Evolutionary conservation across 140 eudicot species (phyloP), one percentile per base, ranked within the genome.

Genomic region (Bidens hawaiensis): DNA sequence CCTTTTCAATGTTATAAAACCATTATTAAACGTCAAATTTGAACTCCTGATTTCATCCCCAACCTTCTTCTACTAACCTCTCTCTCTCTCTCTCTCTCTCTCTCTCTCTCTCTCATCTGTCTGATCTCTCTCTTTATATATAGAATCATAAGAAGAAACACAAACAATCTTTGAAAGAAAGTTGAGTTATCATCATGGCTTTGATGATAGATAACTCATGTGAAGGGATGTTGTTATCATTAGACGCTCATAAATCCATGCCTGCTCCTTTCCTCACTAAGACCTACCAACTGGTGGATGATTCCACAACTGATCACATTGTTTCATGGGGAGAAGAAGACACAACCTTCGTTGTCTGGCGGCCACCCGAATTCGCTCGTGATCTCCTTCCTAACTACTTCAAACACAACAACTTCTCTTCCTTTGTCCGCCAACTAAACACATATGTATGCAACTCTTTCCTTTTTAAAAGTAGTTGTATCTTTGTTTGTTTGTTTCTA

Each of bases 351-450:
- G 93, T 91, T 12, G 98, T 91, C 1, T 91, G 98, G 98, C 96
- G 98, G 1, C 98, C 98, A 1, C 98, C 98, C 1, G 98, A 91
- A 76, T 91, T 91, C 60, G 98, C 98, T 14, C 94, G 96, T n/a
- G 96, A 91, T 71, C 96, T 91, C 63, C 95, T 91, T 65, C 98
- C 98, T 0, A 91, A 91, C 60, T 91, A 91, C 74, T 91, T 91
- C 89, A 91, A 91, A 68, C 98, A 91, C 75, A 91, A 87, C 80
- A 91, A 91, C 64, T 91, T 91, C 88, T 91, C 98, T 19, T 82
- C 91, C 77, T 91, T 91, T 36, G 98, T 91, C 45, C 98, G 98
- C 49, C 98, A 91, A 28, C 98, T 91, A 72, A 91, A 91, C 78
- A 91, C 98, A 69, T 91, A 91, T 50, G 98, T 91, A 79, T 15